Evolutionary conservation across 1,139 yeast species (phyloP).

Genomic region (Hansenula lynferdii): DNA sequence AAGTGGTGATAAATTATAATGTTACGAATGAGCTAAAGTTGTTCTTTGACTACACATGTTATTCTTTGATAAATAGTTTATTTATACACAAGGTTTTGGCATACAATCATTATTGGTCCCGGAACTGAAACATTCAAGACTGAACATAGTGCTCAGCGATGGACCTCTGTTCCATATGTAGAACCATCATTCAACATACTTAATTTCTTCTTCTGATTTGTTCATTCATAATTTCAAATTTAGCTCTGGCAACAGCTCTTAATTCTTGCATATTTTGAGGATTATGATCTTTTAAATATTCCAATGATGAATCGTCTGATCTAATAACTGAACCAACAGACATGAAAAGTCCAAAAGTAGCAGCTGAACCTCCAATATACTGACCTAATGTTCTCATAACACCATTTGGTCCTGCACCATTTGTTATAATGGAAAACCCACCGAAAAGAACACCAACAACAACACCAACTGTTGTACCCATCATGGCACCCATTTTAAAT

Average conservation of each 20-base stretch:
- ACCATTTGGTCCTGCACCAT: slow-evolving; percentile 99
- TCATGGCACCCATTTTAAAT: slow-evolving; percentile 96
- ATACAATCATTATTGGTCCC: slow-evolving; percentile 3
- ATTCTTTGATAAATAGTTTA: neutral
- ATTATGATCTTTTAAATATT: slow-evolving; percentile 13
- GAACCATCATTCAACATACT: neutral
- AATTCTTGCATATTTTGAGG: slow-evolving; percentile 16
- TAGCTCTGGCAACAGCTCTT: slow-evolving; percentile 22
- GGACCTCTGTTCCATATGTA: no score
- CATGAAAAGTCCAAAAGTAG: slow-evolving; percentile 95
- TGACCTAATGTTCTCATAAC: slow-evolving; percentile 95
- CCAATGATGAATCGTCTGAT: slow-evolving; percentile 43
- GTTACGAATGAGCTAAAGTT: no score
- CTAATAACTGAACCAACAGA: slow-evolving; percentile 91
- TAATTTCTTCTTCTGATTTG: slow-evolving; percentile 12
- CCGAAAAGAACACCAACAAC: slow-evolving; percentile 95
- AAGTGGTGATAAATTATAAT: no score
- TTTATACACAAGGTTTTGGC: neutral
- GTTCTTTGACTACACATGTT: no score
- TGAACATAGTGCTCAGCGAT: no score
- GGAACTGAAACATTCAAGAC: no score
- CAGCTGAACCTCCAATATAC: slow-evolving; percentile 95
- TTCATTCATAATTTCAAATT: slow-evolving; percentile 17
- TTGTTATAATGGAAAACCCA: slow-evolving; percentile 83
- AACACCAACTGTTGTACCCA: slow-evolving; percentile 96